phyloP scores from a whole-genome alignment of 2,329 filamentous ascomycete genomes.

The Pseudogymnoascus sp. region DNA sequence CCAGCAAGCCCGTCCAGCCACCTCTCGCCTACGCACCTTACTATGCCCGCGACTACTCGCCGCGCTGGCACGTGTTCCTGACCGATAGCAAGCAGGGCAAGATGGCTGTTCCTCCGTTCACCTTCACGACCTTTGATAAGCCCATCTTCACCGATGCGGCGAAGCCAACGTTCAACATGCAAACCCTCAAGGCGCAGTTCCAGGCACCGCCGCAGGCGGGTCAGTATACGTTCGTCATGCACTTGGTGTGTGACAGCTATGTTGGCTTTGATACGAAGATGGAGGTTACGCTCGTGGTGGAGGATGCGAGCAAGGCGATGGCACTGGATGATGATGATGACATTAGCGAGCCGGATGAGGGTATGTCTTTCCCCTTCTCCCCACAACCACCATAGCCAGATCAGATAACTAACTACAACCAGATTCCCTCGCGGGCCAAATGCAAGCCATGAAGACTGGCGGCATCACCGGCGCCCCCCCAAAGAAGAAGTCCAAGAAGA shows the following conservation, averaged over 20 bases:
- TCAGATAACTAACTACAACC: slow-evolving; percentile 17
- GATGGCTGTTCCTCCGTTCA: slow-evolving; percentile 92
- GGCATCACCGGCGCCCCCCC: slow-evolving; percentile 39
- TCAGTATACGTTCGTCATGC: slow-evolving; percentile 90
- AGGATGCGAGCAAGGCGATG: slow-evolving; percentile 79
- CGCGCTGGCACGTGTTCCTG: slow-evolving; percentile 90
- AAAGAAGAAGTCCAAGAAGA: slow-evolving; percentile 50
- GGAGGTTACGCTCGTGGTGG: slow-evolving; percentile 82
- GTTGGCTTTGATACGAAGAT: slow-evolving; percentile 88
- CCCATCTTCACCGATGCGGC: slow-evolving; percentile 73
- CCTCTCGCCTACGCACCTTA: slow-evolving; percentile 88
- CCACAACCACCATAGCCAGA: not conserved
- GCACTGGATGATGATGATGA: slow-evolving; percentile 82
- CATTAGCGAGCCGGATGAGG: slow-evolving; percentile 96
- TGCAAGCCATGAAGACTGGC: slow-evolving; percentile 76
- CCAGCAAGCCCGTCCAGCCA: slow-evolving; percentile 62
- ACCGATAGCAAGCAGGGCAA: slow-evolving; percentile 91
- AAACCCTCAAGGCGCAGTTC: slow-evolving; percentile 96
- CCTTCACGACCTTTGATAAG: slow-evolving; percentile 88
- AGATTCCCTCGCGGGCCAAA: slow-evolving; percentile 88
- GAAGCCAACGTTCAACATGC: slow-evolving; percentile 87
- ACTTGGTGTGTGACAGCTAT: slow-evolving; percentile 90
- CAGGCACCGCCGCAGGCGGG: slow-evolving; percentile 87
- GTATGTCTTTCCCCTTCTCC: slow-evolving; percentile 46
- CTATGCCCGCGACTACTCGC: slow-evolving; percentile 80